Base-by-base conservation (phyloP, 75 land plant genomes). In the Pinus taeda region DNA sequence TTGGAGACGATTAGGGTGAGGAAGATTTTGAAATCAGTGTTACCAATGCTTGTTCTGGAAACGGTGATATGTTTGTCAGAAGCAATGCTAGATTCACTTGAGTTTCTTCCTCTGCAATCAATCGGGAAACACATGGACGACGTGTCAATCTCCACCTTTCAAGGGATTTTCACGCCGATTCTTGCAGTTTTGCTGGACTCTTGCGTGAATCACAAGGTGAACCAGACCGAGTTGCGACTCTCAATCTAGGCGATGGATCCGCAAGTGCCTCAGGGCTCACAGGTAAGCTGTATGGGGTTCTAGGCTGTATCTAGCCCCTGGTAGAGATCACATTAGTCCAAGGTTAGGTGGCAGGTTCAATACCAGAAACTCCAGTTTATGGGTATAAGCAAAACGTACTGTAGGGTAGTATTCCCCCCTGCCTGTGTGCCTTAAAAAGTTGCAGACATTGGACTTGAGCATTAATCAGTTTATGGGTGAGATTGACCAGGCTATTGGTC, bases 121-220 rank as follows among this genome's bases (percentile, higher is more conserved):
- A 79, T 90, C 7, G 71, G 84, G 15, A 85, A 85, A 30, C 72
- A 80, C 36, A 37, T 91, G 45, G 63, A 77, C 0, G 93, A 91
- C 73, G n/a, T 84, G 45, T 85, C 87, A 11, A 87, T 88, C 22
- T 88, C 88, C 29, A 67, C 79, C 30, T 88, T 84, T 77, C 81
- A 8, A 86, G 93, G 93, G 87, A 89, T 74, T 91, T 87, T 82
- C 79, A 84, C 67, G 53, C 75, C 49, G 93, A 91, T 36, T 91
- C 93, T 4, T 91, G 93, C 76, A 73, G 57, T 57, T 91, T 89
- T 33, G 0, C 33, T 33, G 33, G 2, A 33, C 1, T 33, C 2
- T 33, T 33, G 33, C 2, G 33, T 33, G 33, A 33, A 33, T 33
- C 33, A 33, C 2, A 33, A 33, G 33, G 2, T 33, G 33, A 33